Percentiles rank a stretch among this genome's conserved stretches.
Conservation (phyloP, 306 rosid genomes). For the Acacia acuminata region DNA sequence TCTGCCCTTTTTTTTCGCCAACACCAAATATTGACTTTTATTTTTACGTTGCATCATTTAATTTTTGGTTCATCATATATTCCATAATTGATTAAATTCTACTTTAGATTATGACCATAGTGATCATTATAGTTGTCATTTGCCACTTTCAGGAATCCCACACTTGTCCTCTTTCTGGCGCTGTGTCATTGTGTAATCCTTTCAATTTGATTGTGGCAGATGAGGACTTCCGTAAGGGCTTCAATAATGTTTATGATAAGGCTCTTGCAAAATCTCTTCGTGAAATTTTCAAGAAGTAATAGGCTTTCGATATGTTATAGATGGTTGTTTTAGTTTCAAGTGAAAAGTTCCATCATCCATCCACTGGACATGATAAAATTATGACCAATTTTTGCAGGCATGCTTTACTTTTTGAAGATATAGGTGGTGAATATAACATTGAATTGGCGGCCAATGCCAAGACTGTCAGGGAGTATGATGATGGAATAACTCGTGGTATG, state of each 20-base stretch:
- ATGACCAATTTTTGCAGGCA: slow-evolving; percentile 54
- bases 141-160: slow-evolving; percentile 65
- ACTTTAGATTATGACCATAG: slow-evolving; percentile 10
- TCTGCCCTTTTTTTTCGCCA: neutral
- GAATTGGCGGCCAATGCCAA: slow-evolving; percentile 71
- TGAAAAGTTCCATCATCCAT: slow-evolving; percentile 16
- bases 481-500: slow-evolving; percentile 88
- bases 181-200: slow-evolving; percentile 96
- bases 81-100: neutral
- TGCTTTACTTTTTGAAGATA: slow-evolving; percentile 75
- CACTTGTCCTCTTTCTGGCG: slow-evolving; percentile 81
- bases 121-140: slow-evolving; percentile 21
- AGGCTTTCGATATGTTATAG: slow-evolving; percentile 23
- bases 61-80: slow-evolving; percentile 21
- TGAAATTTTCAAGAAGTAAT: slow-evolving; percentile 75
- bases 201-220: slow-evolving; percentile 86
- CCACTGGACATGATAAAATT: slow-evolving; percentile 1
- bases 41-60: neutral
- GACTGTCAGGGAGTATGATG: slow-evolving; percentile 84
- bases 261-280: slow-evolving; percentile 72
- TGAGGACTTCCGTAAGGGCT: slow-evolving; percentile 88
- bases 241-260: slow-evolving; percentile 78
- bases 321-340: slow-evolving; percentile 15
- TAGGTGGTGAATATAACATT: slow-evolving; percentile 71
- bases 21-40: neutral